These are phyloP conservation scores for Citrullus amarus DNA, from an alignment of 306 rosid species.

Conservation along the genomic window DNA sequence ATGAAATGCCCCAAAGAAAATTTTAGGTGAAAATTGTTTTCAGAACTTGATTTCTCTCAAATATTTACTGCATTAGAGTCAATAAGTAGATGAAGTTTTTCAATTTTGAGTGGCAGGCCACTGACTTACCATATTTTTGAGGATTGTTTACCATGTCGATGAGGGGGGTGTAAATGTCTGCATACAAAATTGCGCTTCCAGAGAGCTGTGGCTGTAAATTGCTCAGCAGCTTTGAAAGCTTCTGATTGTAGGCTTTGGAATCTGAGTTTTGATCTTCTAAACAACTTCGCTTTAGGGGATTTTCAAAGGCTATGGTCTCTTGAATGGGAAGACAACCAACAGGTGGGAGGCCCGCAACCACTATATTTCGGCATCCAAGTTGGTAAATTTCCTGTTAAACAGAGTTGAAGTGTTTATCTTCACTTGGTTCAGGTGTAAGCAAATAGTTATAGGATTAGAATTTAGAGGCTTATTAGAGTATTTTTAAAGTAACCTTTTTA, in stretches of 20 bases:
- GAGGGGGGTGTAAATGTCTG: conserved; percentile 22
- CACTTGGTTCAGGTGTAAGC: neutral
- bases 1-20: neutral
- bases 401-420: conserved; percentile 11
- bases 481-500: too few relatives aligned
- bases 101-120: neutral
- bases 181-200: conserved; percentile 29
- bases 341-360: neutral
- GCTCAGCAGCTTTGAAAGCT: conserved; percentile 12
- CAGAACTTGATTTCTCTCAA: too few relatives aligned
- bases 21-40: too few relatives aligned
- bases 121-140: conserved; percentile 28
- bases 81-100: neutral
- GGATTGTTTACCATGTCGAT: conserved; percentile 40
- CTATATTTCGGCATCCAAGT: neutral
- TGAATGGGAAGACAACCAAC: conserved; percentile 40
- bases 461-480: too few relatives aligned
- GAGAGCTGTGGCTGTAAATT: conserved; percentile 25
- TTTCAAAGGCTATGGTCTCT: conserved; percentile 17
- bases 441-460: too few relatives aligned
- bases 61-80: neutral
- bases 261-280: conserved; percentile 37
- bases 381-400: conserved; percentile 1
- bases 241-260: conserved; percentile 32
- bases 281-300: conserved; percentile 19